Percentiles rank a stretch among this genome's conserved stretches.
Conservation (phyloP, 305 asterid species). For the Fraxinus latifolia region DNA sequence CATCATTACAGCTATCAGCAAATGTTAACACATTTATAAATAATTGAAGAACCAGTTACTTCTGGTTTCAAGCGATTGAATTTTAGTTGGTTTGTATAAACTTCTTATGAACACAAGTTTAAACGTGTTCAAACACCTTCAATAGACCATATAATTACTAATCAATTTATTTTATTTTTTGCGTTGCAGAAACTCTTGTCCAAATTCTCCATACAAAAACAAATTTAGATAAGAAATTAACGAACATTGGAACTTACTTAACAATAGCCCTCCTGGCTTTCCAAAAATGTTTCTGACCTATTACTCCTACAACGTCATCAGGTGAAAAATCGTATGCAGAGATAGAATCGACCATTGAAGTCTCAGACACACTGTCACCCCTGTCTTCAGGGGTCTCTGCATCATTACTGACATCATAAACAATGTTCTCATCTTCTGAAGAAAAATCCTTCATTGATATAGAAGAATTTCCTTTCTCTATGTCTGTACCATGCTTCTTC, state of each 20-base stretch:
- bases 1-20: background rate
- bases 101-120: too few relatives aligned
- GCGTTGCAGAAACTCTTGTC: background rate
- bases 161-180: background rate
- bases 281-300: constrained; percentile 88
- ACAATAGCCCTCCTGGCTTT: constrained; percentile 77
- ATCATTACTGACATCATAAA: constrained; percentile 21
- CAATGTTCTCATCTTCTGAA: constrained; percentile 29
- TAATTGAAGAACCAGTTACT: background rate
- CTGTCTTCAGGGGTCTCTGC: constrained; percentile 45
- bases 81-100: background rate
- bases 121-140: background rate
- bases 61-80: background rate
- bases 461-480: constrained; percentile 32
- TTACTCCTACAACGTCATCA: constrained; percentile 69
- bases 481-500: constrained; percentile 18
- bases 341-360: constrained; percentile 59
- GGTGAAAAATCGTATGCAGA: constrained; percentile 58
- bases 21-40: background rate
- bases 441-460: constrained; percentile 24
- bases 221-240: constrained; percentile 1
- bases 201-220: background rate
- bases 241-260: constrained; percentile 55
- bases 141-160: background rate
- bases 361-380: constrained; percentile 55